A percentile compares a stretch with the other conserved stretches of the same genome.
phyloP scores from a whole-genome alignment of 192 early-diverging fungal genomes.

The Podila epigama region DNA sequence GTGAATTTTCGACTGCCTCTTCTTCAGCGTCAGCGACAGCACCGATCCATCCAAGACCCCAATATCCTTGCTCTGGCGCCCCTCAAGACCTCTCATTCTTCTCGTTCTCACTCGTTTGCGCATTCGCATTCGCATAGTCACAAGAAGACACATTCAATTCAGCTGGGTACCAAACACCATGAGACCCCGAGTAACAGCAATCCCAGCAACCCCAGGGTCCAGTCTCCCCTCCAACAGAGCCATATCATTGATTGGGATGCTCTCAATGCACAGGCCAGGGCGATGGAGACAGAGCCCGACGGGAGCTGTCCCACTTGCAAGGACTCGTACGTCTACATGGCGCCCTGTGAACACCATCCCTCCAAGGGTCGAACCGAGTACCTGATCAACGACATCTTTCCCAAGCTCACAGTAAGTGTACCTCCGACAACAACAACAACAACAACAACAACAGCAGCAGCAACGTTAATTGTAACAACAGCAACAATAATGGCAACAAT shows the following conservation, averaged over 20 bases:
- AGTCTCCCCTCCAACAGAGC: conserved; percentile 1
- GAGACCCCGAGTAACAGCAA: conserved; percentile 26
- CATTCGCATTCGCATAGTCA: conserved; percentile 10
- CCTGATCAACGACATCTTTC: conserved; percentile 47
- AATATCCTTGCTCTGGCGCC: conserved; percentile 11
- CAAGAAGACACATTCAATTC: conserved; percentile 27
- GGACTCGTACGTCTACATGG: conserved; percentile 42
- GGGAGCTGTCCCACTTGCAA: conserved; percentile 1
- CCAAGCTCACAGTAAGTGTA: conserved; percentile 42
- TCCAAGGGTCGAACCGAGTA: conserved; percentile 48
- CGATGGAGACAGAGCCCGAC: background rate
- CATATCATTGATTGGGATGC: background rate
- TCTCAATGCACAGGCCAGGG: background rate
- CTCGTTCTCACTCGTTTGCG: conserved; percentile 8
- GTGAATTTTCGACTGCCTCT: background rate
- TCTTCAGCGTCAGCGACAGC: conserved; percentile 10
- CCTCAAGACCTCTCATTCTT: conserved; percentile 21
- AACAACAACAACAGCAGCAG: too few species aligned
- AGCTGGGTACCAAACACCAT: too few species aligned
- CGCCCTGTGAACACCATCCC: conserved; percentile 47
- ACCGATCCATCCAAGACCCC: conserved; percentile 11
- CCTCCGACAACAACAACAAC: background rate
- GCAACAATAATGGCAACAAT: too few species aligned
- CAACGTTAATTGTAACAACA: too few species aligned
- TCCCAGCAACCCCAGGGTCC: conserved; percentile 8